phyloP scores from a whole-genome alignment of 345 rosid species.

The Eucalyptus leucophloia region DNA sequence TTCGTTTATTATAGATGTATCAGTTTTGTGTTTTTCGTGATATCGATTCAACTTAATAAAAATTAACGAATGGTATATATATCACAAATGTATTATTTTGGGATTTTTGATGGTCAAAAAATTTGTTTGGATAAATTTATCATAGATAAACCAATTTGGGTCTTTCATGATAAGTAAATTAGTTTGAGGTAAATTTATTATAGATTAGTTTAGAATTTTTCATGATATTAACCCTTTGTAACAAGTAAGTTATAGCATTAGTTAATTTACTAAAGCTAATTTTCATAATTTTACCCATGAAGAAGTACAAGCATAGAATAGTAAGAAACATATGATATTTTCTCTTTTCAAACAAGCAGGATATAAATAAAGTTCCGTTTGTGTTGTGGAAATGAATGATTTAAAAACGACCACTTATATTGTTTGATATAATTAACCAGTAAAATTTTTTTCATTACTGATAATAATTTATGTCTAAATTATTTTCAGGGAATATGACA shows the following conservation, averaged over 20 bases:
- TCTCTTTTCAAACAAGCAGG: accelerated
- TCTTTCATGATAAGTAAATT: too few species aligned
- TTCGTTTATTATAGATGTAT: accelerated
- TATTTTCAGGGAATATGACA: accelerated
- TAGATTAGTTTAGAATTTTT: accelerated
- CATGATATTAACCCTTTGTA: background rate
- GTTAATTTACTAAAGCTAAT: background rate
- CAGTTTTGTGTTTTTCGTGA: accelerated
- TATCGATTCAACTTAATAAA: too few species aligned
- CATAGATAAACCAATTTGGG: too few species aligned
- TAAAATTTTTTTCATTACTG: accelerated
- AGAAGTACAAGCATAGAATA: too few species aligned
- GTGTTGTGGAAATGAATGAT: too few species aligned
- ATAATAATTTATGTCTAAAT: too few species aligned
- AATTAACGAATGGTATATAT: too few species aligned
- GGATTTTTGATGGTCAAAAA: accelerated
- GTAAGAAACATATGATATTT: too few species aligned
- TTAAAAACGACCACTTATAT: too few species aligned
- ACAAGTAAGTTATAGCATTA: background rate
- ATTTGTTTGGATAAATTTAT: accelerated
- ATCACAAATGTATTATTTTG: too few species aligned
- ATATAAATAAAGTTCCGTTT: too few species aligned
- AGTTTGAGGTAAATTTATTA: accelerated
- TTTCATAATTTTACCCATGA: background rate
- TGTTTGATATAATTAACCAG: accelerated